Conservation (phyloP, 352 stramenopile genomes). For the Phytopythium litorale region DNA sequence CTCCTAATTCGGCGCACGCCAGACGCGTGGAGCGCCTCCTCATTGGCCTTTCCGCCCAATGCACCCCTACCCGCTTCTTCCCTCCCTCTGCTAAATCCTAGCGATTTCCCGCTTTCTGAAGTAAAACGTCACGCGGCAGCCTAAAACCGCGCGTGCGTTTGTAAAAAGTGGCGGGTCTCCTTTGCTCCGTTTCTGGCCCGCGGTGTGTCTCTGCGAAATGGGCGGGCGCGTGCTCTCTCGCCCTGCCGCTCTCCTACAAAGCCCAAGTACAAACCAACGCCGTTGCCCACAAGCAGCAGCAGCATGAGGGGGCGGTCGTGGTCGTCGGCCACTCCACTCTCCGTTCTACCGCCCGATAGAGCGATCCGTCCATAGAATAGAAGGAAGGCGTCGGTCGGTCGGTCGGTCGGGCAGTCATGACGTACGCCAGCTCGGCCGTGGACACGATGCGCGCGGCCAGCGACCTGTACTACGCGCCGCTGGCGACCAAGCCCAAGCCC, state of each 20-base stretch:
- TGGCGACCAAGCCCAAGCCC: conserved; percentile 14
- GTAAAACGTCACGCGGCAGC: background rate
- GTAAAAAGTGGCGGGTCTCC: background rate
- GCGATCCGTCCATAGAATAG: background rate
- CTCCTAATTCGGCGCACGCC: background rate
- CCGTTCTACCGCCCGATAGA: background rate
- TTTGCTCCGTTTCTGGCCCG: background rate
- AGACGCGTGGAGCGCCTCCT: background rate
- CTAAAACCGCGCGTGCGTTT: conserved; percentile 1
- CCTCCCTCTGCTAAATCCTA: background rate
- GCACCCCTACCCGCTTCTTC: background rate
- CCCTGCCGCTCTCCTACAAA: background rate
- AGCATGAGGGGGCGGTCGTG: no score
- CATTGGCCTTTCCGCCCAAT: background rate
- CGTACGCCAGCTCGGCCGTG: conserved; percentile 38
- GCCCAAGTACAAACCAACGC: background rate
- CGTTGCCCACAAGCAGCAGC: background rate
- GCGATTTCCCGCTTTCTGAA: background rate
- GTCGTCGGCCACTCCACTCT: background rate
- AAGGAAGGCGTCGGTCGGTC: background rate
- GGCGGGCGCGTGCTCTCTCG: conserved; percentile 7
- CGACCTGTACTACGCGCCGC: conserved; percentile 9
- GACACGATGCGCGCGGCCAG: conserved; percentile 31
- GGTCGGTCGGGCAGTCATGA: conserved; percentile 16
- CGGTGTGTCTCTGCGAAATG: conserved; percentile 5